These are phyloP conservation scores for Limonium bicolor DNA, from an alignment of 148 eudicot species.

Conservation along the genomic window DNA sequence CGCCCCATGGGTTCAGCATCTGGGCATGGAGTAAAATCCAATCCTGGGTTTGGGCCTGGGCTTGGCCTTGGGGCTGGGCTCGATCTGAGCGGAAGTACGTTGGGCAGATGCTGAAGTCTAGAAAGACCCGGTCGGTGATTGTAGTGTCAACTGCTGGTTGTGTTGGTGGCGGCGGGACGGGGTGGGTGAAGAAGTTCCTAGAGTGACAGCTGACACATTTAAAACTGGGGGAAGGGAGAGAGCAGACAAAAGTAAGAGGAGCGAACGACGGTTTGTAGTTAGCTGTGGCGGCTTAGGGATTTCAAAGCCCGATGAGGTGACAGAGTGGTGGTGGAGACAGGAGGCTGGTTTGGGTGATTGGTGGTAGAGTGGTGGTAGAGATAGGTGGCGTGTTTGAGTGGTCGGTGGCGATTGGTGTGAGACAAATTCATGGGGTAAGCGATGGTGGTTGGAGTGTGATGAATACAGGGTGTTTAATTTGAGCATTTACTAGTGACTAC, in stretches of 20 bases:
- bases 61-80: constrained; percentile 35
- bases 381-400: background rate
- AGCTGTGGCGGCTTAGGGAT: constrained; percentile 6
- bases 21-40: constrained; percentile 42
- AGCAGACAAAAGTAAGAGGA: constrained; percentile 41
- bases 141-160: constrained; percentile 53
- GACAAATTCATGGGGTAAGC: too few species aligned
- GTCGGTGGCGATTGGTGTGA: background rate
- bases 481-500: too few species aligned
- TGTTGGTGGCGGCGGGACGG: too few species aligned
- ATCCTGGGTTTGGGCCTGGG: too few species aligned
- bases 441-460: too few species aligned
- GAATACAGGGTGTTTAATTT: too few species aligned
- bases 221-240: constrained; percentile 19
- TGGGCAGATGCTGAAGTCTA: constrained; percentile 74
- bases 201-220: too few species aligned
- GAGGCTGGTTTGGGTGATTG: background rate
- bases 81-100: constrained; percentile 49
- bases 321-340: background rate
- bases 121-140: constrained; percentile 68
- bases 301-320: constrained; percentile 3
- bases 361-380: constrained; percentile 6
- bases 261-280: constrained; percentile 39
- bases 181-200: constrained; percentile 7
- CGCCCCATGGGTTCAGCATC: constrained; percentile 67